Evolutionary conservation across 108 stramenopile genomes (phyloP), one percentile per base, ranked within the genome.

Genomic region (Schizochytrium sp.): DNA sequence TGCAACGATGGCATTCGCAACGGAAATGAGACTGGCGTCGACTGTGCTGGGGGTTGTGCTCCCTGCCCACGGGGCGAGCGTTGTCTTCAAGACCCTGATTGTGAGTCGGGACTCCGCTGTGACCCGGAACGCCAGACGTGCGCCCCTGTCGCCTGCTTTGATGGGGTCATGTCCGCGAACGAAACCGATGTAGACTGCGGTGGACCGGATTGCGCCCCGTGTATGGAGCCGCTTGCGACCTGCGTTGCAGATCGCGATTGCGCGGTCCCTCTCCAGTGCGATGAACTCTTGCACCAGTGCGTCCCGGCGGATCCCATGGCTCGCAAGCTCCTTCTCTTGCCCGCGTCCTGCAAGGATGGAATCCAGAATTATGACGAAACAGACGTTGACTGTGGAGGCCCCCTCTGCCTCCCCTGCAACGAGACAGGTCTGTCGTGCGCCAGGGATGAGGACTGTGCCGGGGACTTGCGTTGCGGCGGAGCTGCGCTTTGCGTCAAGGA

Each of bases 151-250:
- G 44, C 76, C 51, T 89, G 88, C 63, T 69, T 69, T 18, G 63
- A 69, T 18, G 10, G 18, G 63, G 63, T 69, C 63, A 69, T 69
- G 63, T 69, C 63, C 25, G 87, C 44, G 5, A 57, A 58, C 44
- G 87, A 88, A 59, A 89, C 88, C 23, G 88, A 89, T 72, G 60
- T 60, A 12, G 71, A 89, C 47, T 89, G 88, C 72, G 88, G 88
- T 10, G 88, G 88, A 10, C 55, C 34, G 14, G 88, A 89, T 21
- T 89, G 88, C 55, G 59, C 72, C 18, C 59, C 45, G 45, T 89
- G 88, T 3, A 1, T 1, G 8, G 25, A 12, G 10, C 63, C 63
- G 25, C 63, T 69, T 8, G 63, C 71, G 25, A 44, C 47, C n/a
- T 89, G 72, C 28, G 12, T 83, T 2, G 51, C 19, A 1, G 76